These are phyloP conservation scores for Medicago lupulina DNA, from an alignment of 306 rosid species.

Conservation along the genomic window DNA sequence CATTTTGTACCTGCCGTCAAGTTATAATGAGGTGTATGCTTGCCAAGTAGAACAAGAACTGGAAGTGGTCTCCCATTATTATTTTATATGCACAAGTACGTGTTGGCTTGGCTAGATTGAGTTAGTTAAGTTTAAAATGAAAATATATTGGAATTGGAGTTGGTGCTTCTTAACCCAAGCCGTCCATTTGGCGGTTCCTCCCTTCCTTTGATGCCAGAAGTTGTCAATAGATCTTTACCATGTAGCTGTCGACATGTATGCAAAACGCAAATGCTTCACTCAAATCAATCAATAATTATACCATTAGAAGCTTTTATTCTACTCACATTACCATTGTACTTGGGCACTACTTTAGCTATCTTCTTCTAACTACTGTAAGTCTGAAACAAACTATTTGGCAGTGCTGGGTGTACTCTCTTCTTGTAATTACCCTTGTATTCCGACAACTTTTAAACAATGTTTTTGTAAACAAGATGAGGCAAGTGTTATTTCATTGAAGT, in stretches of 20 bases:
- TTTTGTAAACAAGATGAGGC: neutral
- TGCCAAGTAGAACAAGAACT: too few species aligned
- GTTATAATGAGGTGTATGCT: too few species aligned
- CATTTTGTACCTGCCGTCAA: too few species aligned
- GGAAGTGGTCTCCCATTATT: too few species aligned
- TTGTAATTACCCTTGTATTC: too few species aligned
- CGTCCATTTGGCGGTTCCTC: conserved; percentile 52
- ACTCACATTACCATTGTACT: neutral
- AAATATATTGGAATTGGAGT: conserved; percentile 39
- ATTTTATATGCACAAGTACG: too few species aligned
- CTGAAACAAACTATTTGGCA: neutral
- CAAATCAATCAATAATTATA: neutral
- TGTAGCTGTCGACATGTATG: conserved; percentile 5
- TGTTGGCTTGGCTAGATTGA: too few species aligned
- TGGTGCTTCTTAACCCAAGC: conserved; percentile 50
- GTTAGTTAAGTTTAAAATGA: too few species aligned
- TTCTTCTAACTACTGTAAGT: neutral
- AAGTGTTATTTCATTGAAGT: neutral
- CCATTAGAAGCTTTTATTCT: neutral
- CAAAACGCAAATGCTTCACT: conserved; percentile 4
- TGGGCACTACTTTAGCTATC: neutral
- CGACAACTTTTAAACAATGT: neutral
- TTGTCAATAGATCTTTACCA: neutral
- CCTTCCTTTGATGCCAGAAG: neutral
- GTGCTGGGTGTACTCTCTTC: too few species aligned